Evolutionary conservation across 2,329 filamentous ascomycete genomes (phyloP).

Genomic region (Penicillium italicum): DNA sequence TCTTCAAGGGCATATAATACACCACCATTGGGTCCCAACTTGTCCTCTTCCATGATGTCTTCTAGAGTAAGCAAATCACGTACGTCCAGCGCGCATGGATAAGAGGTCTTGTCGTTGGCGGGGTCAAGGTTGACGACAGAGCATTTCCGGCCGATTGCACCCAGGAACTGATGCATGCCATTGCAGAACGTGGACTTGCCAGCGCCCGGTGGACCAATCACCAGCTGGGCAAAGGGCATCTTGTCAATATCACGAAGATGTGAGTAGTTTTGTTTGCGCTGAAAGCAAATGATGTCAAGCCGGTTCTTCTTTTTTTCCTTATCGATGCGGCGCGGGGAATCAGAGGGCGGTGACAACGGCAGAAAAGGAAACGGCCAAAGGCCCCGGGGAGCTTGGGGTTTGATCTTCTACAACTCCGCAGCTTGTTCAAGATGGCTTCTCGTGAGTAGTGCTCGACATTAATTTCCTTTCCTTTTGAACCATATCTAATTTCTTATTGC

Average conservation of each 20-base stretch:
- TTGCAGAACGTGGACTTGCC: conserved; percentile 98
- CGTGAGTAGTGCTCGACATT: conserved; percentile 32
- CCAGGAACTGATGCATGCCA: conserved; percentile 98
- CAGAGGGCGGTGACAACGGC: conserved; percentile 30
- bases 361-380: conserved; percentile 29
- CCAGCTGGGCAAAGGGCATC: conserved; percentile 68
- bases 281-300: conserved; percentile 1
- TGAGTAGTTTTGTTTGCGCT: background rate
- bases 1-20: conserved; percentile 93
- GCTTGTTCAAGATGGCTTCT: conserved; percentile 38
- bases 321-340: conserved; percentile 25
- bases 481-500: background rate
- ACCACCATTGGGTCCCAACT: conserved; percentile 86
- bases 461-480: no score
- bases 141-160: conserved; percentile 89
- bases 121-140: conserved; percentile 96
- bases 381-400: conserved; percentile 21
- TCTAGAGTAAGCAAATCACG: conserved; percentile 84
- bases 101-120: conserved; percentile 88
- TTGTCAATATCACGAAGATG: background rate
- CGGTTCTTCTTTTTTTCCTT: conserved; percentile 17
- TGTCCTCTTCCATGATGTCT: conserved; percentile 89
- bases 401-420: conserved; percentile 17
- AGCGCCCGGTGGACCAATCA: conserved; percentile 89
- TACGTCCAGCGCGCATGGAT: conserved; percentile 86